A percentile compares a stretch with the other conserved stretches of the same genome.
Evolutionary conservation across 805 yeast species (phyloP).

Genomic region (Sugiyamaella boreocaroliniensis): DNA sequence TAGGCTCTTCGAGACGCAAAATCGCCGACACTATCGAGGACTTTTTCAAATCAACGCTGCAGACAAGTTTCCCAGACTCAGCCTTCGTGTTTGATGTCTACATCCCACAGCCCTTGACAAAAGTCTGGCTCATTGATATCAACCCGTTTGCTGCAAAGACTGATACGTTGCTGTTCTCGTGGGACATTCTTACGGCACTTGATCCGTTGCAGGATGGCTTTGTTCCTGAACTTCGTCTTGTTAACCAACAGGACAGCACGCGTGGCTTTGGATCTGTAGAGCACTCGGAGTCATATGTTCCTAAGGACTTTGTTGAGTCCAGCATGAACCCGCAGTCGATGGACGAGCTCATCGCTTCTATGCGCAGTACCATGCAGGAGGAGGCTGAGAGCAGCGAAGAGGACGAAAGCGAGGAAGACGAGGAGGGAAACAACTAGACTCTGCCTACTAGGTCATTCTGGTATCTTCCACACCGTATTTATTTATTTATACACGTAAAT

Average conservation of each 20-base stretch:
- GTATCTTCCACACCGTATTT: not conserved
- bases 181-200: constrained; percentile 63
- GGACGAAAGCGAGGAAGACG: not conserved
- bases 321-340: constrained; percentile 34
- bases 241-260: constrained; percentile 54
- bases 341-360: constrained; percentile 1
- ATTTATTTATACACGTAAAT: not conserved
- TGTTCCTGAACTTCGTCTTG: constrained; percentile 49
- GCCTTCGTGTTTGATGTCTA: constrained; percentile 74
- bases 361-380: not conserved
- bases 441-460: not conserved
- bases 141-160: constrained; percentile 79
- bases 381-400: not conserved
- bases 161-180: constrained; percentile 70
- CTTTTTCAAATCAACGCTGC: constrained; percentile 47
- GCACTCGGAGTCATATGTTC: constrained; percentile 86
- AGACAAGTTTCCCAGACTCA: constrained; percentile 46
- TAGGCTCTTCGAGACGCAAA: constrained; percentile 45
- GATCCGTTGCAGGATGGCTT: constrained; percentile 17
- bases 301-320: constrained; percentile 85
- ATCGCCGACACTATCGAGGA: constrained; percentile 43
- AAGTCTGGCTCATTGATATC: constrained; percentile 69
- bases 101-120: constrained; percentile 64
- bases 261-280: constrained; percentile 75
- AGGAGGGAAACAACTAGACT: not conserved